These are phyloP conservation scores for Myriosclerotinia duriaeana DNA, from an alignment of 2,329 filamentous ascomycete species.

Conservation along the genomic window DNA sequence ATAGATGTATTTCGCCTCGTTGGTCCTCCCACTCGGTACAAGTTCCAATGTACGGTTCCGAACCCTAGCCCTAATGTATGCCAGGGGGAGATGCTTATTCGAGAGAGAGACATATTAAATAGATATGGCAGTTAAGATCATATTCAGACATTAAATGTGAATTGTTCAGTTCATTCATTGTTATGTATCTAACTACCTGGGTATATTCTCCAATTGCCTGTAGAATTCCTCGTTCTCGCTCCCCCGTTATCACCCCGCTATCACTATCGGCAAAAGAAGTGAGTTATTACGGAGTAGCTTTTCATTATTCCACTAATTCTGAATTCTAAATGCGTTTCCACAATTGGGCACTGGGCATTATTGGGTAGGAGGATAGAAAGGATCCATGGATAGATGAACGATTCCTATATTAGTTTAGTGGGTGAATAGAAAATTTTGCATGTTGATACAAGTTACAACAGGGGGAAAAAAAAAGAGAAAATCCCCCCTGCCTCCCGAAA, in stretches of 20 bases:
- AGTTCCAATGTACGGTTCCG: neutral
- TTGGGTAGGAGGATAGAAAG: neutral
- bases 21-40: no score
- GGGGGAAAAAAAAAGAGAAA: neutral
- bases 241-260: slow-evolving; percentile 12
- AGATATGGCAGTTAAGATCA: neutral
- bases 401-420: slow-evolving; percentile 4
- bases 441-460: neutral
- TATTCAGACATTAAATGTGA: neutral
- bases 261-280: slow-evolving; percentile 8
- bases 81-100: neutral
- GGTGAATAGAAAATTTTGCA: neutral
- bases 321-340: neutral
- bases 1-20: no score
- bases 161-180: neutral
- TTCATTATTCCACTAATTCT: neutral
- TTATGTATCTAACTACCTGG: neutral
- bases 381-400: neutral
- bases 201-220: neutral
- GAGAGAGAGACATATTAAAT: neutral
- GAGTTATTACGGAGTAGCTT: neutral
- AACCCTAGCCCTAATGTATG: slow-evolving; percentile 15
- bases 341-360: neutral
- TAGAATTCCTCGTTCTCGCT: neutral
- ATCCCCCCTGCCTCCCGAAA: neutral